Evolutionary conservation across 495 filamentous ascomycete species (phyloP).

Genomic region (Podospora sp.): DNA sequence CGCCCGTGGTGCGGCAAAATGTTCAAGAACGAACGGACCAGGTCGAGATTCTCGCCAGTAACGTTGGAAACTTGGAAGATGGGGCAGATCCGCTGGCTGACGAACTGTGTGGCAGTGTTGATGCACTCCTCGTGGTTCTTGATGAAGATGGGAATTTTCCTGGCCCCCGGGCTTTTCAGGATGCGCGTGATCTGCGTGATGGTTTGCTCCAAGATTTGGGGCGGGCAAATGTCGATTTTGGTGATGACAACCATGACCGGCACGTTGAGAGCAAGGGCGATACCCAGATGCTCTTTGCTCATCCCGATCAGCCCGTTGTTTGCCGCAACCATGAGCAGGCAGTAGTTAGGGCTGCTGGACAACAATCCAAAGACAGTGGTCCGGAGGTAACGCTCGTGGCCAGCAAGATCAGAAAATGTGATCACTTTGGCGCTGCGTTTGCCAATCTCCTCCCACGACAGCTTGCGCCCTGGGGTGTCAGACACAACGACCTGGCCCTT

Average conservation of each 20-base stretch:
- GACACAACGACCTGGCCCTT: slow-evolving; percentile 81
- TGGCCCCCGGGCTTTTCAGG: slow-evolving; percentile 87
- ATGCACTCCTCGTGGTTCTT: slow-evolving; percentile 89
- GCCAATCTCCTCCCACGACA: slow-evolving; percentile 98
- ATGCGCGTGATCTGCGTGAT: slow-evolving; percentile 90
- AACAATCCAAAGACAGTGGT: slow-evolving; percentile 96
- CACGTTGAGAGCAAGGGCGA: slow-evolving; percentile 92
- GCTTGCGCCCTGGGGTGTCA: slow-evolving; percentile 69
- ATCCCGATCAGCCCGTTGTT: slow-evolving; percentile 98
- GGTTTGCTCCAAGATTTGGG: slow-evolving; percentile 92
- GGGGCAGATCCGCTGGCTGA: slow-evolving; percentile 92
- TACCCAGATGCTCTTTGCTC: slow-evolving; percentile 97
- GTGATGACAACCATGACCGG: slow-evolving; percentile 98
- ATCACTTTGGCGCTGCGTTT: slow-evolving; percentile 95
- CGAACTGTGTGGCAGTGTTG: slow-evolving; percentile 94
- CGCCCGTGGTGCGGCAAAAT: slow-evolving; percentile 94
- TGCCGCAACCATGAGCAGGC: slow-evolving; percentile 95
- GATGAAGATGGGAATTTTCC: slow-evolving; percentile 98
- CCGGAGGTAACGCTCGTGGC: slow-evolving; percentile 92
- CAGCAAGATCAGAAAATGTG: slow-evolving; percentile 92
- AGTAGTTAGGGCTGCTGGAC: slow-evolving; percentile 96
- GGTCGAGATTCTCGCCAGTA: slow-evolving; percentile 78
- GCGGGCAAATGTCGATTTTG: slow-evolving; percentile 98
- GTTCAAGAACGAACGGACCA: slow-evolving; percentile 88
- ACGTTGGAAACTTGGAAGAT: slow-evolving; percentile 99